Evolutionary conservation across 768 basidiomycete genomes (phyloP).

Genomic region (Mycena alexandri): DNA sequence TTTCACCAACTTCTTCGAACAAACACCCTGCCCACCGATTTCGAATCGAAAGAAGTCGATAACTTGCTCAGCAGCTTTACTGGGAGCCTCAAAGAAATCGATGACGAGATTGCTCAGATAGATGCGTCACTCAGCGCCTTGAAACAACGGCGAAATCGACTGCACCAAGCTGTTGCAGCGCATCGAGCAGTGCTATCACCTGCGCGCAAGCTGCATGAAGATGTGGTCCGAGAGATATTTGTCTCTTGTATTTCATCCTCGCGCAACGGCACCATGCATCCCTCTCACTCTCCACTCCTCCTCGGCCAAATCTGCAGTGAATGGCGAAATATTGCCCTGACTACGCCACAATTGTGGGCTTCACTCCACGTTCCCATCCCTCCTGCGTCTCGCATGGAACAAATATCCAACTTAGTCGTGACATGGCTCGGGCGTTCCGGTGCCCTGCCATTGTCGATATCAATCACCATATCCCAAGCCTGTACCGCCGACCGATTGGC

Average conservation of each 20-base stretch:
- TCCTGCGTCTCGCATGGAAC: neutral
- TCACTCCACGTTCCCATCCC: neutral
- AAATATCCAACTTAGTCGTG: neutral
- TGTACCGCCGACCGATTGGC: too few relatives aligned
- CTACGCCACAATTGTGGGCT: neutral
- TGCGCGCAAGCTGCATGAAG: neutral
- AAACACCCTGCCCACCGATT: too few relatives aligned
- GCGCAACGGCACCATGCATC: neutral
- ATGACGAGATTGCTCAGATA: too few relatives aligned
- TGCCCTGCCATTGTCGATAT: neutral
- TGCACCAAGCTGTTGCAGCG: too few relatives aligned
- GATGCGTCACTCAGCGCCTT: too few relatives aligned
- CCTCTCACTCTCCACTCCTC: neutral
- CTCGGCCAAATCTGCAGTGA: neutral
- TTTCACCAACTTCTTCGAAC: too few relatives aligned
- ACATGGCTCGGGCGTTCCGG: neutral
- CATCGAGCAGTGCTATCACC: neutral
- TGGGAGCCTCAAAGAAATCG: too few relatives aligned
- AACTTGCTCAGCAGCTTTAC: too few relatives aligned
- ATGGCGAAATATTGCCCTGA: neutral
- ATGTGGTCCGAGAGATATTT: neutral
- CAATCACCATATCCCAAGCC: neutral
- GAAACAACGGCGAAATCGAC: too few relatives aligned
- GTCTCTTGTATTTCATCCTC: neutral
- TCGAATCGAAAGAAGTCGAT: too few relatives aligned